Percentiles rank a stretch among this genome's conserved stretches.
Evolutionary conservation across 352 stramenopile genomes (phyloP).

Genomic region (Phytopythium delawarense): DNA sequence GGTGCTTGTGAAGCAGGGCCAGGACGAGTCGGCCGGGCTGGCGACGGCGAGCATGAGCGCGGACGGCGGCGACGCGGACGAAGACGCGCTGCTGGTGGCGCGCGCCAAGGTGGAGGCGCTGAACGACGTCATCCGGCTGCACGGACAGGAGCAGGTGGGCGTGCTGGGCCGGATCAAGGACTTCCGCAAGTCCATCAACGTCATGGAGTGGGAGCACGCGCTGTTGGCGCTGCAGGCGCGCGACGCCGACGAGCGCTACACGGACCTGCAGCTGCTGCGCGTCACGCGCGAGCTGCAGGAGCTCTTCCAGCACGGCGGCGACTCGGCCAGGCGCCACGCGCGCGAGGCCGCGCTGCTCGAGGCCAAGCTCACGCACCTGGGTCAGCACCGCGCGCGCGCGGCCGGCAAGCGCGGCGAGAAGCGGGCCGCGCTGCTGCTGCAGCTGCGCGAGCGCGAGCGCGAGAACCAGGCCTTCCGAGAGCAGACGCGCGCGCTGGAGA

Average conservation of each 20-base stretch:
- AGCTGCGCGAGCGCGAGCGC: slow-evolving; percentile 58
- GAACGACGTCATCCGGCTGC: slow-evolving; percentile 84
- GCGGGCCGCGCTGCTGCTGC: slow-evolving; percentile 41
- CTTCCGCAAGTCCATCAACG: slow-evolving; percentile 93
- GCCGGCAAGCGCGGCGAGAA: slow-evolving; percentile 61
- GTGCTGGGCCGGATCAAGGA: slow-evolving; percentile 90
- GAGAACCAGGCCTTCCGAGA: slow-evolving; percentile 82
- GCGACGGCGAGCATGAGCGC: neutral
- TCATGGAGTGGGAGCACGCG: slow-evolving; percentile 91
- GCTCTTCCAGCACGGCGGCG: slow-evolving; percentile 76
- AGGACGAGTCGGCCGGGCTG: slow-evolving; percentile 72
- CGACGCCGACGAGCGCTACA: slow-evolving; percentile 91
- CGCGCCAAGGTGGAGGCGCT: slow-evolving; percentile 75
- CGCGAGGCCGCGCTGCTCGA: slow-evolving; percentile 69
- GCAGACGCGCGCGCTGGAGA: slow-evolving; percentile 75
- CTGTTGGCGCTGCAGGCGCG: slow-evolving; percentile 74
- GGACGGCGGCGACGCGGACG: slow-evolving; percentile 16
- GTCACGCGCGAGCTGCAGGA: slow-evolving; percentile 93
- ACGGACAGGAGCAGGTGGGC: slow-evolving; percentile 84
- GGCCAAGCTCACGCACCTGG: slow-evolving; percentile 62
- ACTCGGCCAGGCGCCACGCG: slow-evolving; percentile 76
- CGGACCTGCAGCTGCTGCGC: slow-evolving; percentile 89
- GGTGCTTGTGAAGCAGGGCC: slow-evolving; percentile 88
- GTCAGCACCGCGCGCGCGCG: slow-evolving; percentile 53
- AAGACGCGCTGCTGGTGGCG: slow-evolving; percentile 78